Conservation (phyloP, 495 filamentous ascomycete genomes). For the Neurospora intermedia region DNA sequence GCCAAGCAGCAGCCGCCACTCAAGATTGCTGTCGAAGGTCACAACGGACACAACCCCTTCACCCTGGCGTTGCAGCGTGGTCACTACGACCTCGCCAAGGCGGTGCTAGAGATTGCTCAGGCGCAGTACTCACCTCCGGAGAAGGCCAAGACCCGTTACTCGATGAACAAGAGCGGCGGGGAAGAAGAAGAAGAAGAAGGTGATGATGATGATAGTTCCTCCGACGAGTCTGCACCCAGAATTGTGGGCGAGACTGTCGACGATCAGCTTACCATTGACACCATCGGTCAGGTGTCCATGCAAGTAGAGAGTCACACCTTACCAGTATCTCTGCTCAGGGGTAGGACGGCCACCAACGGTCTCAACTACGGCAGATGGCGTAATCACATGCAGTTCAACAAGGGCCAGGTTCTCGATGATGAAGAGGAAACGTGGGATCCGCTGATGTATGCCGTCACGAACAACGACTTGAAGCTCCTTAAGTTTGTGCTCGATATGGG, state of each 20-base stretch:
- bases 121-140: conserved; percentile 50
- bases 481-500: conserved; percentile 28
- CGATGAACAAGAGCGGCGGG: conserved; percentile 28
- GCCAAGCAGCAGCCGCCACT: conserved; percentile 44
- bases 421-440: conserved; percentile 10
- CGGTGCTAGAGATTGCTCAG: conserved; percentile 53
- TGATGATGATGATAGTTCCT: conserved; percentile 13
- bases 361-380: neutral
- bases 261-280: conserved; percentile 57
- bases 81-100: conserved; percentile 48
- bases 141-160: conserved; percentile 35
- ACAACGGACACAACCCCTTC: conserved; percentile 39
- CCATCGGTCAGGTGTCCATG: conserved; percentile 52
- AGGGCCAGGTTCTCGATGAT: conserved; percentile 3
- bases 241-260: conserved; percentile 43
- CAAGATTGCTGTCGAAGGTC: conserved; percentile 48
- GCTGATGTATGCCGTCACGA: conserved; percentile 24
- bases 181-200: conserved; percentile 17
- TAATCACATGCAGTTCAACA: too few species aligned
- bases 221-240: conserved; percentile 24
- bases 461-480: conserved; percentile 23
- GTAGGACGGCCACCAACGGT: neutral
- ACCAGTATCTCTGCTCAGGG: conserved; percentile 37
- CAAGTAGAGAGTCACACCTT: conserved; percentile 48
- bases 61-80: conserved; percentile 52